Percentiles rank a stretch among this genome's conserved stretches.
Conservation (phyloP, 2,329 filamentous ascomycete species). For the Berkeleyomyces basicola region DNA sequence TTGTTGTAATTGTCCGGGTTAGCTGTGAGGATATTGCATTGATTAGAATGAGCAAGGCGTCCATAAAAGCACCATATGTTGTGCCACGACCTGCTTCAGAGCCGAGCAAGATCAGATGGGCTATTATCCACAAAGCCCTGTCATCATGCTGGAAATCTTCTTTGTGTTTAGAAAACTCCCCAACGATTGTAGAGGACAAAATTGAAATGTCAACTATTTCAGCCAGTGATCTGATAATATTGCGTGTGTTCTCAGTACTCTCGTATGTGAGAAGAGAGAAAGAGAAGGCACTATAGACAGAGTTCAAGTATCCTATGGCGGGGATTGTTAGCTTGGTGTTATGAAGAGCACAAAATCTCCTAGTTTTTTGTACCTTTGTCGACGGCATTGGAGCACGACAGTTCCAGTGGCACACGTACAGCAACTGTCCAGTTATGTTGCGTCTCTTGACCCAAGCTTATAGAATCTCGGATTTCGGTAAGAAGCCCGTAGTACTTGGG, state of each 20-base stretch:
- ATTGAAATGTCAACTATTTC: constrained; percentile 7
- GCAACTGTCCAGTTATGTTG: background rate
- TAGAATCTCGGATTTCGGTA: background rate
- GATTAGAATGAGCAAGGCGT: background rate
- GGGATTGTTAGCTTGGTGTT: background rate
- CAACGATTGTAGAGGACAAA: constrained; percentile 28
- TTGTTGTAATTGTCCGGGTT: background rate
- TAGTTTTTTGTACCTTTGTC: background rate
- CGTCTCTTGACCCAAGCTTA: background rate
- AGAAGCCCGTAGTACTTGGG: background rate
- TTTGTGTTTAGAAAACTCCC: constrained; percentile 20
- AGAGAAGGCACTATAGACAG: constrained; percentile 23
- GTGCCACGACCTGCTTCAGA: constrained; percentile 17
- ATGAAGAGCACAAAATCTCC: too few relatives aligned
- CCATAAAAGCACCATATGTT: background rate
- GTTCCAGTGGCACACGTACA: background rate
- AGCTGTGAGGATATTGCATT: background rate
- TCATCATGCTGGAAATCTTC: constrained; percentile 21
- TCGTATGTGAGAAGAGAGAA: constrained; percentile 23
- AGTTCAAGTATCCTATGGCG: background rate
- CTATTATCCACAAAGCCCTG: constrained; percentile 44
- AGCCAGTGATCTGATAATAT: background rate
- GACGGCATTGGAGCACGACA: background rate
- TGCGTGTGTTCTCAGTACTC: background rate
- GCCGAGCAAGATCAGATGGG: constrained; percentile 47